phyloP scores from a whole-genome alignment of 2,329 filamentous ascomycete genomes.

The Neoscytalidium dimidiatum region DNA sequence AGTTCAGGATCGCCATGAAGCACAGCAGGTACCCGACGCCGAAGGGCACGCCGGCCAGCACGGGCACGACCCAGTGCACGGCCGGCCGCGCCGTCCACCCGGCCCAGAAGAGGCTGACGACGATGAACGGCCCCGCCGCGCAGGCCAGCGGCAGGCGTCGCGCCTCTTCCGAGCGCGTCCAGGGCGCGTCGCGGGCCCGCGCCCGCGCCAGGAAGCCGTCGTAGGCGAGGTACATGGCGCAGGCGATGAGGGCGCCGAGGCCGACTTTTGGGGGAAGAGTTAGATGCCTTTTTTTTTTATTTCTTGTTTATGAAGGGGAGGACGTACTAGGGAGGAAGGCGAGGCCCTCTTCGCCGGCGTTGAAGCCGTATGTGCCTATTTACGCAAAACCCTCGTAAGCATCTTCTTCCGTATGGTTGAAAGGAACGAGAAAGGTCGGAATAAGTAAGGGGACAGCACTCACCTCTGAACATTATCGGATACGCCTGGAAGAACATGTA shows the following conservation, averaged over 20 bases:
- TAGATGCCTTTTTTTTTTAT: background rate
- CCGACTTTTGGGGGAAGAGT: slow-evolving; percentile 47
- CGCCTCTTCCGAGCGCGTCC: slow-evolving; percentile 66
- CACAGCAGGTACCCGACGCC: slow-evolving; percentile 51
- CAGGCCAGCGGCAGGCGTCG: slow-evolving; percentile 71
- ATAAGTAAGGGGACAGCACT: background rate
- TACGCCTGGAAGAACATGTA: slow-evolving; percentile 79
- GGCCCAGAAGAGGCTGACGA: slow-evolving; percentile 45
- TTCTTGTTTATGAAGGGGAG: background rate
- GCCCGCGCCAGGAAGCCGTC: slow-evolving; percentile 61
- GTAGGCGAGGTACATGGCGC: slow-evolving; percentile 66
- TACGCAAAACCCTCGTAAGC: background rate
- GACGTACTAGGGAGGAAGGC: slow-evolving; percentile 61
- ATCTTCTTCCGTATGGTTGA: slow-evolving; percentile 13
- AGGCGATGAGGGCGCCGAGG: slow-evolving; percentile 60
- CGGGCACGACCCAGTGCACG: slow-evolving; percentile 48
- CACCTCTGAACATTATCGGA: slow-evolving; percentile 62
- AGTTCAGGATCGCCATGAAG: slow-evolving; percentile 61
- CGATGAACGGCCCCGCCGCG: slow-evolving; percentile 65
- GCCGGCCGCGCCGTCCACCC: slow-evolving; percentile 42
- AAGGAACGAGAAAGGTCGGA: background rate
- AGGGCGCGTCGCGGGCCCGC: slow-evolving; percentile 50
- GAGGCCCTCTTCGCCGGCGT: slow-evolving; percentile 65
- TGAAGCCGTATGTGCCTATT: slow-evolving; percentile 62
- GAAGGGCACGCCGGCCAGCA: slow-evolving; percentile 44